Base-by-base conservation (phyloP, 1,284 basidiomycete species). In the Exsudoporus floridanus region DNA sequence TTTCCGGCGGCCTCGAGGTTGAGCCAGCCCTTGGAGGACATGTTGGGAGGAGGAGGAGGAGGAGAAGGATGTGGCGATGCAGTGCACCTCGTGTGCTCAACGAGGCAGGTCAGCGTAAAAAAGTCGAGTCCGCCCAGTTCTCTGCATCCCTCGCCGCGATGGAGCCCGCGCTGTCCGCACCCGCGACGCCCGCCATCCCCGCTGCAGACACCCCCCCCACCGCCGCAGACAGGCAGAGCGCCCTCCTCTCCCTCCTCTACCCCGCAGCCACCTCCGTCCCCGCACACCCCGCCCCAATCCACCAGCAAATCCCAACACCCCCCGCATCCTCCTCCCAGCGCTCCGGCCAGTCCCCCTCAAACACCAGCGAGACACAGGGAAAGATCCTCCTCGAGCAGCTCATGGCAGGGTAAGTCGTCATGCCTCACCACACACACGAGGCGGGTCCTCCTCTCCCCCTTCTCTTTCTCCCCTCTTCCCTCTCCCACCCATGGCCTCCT, bases 371-470 rank as follows among this genome's bases (percentile, higher is more conserved):
- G 58, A 71, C 79, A 1, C 86, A 88, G 65, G 85, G 85, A 46
- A 88, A 90, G 72, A 75, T 84, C 54, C 69, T 91, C 59, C 71
- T 91, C 52, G 89, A 91, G 60, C 86, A 90, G 65, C 74, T 91
- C 55, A 88, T 91, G 83, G 77, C 83, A 53, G 84, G 86, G 88
- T 90, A 65, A 74, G 85, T 77, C 23, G 23, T 5, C 23, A 23
- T 23, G 23, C 64, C 64, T 70, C 68, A 35, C 66, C 52, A 6
- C 39, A 19, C 37, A 52, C 65, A 70, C 65, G 68, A 66, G 65
- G 65, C 59, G 1, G 9, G 7, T 35, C 8, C 7, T 12, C 31
- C 16, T 47, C 64, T 60, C 61, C 63, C 66, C 66, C 60, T 59
- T 55, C 46, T 3, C 14, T 23, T 18, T 34, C 33, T 18, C 33